These are phyloP conservation scores for Pseudophaeomoniella oleicola DNA, from an alignment of 2,329 filamentous ascomycete species.

Conservation along the genomic window DNA sequence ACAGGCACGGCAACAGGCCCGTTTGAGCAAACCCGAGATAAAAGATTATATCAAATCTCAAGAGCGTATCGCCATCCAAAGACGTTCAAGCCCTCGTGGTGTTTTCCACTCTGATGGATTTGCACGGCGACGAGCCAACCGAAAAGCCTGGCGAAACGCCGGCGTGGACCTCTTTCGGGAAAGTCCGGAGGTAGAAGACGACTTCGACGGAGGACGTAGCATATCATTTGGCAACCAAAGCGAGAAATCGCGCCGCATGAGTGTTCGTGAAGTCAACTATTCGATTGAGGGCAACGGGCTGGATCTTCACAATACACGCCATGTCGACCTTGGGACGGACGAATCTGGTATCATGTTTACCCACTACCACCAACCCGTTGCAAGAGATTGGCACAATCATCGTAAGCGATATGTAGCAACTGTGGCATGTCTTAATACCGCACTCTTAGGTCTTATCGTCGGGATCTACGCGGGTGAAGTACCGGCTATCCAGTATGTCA, in stretches of 20 bases:
- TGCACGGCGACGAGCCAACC: background rate
- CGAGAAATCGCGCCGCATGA: background rate
- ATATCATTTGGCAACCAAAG: background rate
- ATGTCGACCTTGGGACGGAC: background rate
- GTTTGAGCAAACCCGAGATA: background rate
- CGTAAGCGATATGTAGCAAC: slow-evolving; percentile 56
- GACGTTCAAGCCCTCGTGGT: background rate
- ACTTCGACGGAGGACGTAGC: background rate
- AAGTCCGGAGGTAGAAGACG: background rate
- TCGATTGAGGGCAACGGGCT: background rate
- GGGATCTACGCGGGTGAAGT: slow-evolving; percentile 68
- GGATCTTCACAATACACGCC: background rate
- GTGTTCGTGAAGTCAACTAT: background rate
- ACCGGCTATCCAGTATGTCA: slow-evolving; percentile 63
- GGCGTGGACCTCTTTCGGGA: background rate
- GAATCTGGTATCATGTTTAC: slow-evolving; percentile 4
- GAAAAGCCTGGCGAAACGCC: background rate
- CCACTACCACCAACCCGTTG: slow-evolving; percentile 46
- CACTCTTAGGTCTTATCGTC: slow-evolving; percentile 53
- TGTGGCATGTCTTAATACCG: slow-evolving; percentile 59
- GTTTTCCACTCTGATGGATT: background rate
- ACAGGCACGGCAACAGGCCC: background rate
- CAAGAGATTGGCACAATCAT: slow-evolving; percentile 53
- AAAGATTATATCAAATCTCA: background rate
- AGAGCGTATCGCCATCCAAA: background rate